These are phyloP conservation scores for Sclerotinia borealis DNA, from an alignment of 2,329 filamentous ascomycete genomes.

Conservation along the genomic window DNA sequence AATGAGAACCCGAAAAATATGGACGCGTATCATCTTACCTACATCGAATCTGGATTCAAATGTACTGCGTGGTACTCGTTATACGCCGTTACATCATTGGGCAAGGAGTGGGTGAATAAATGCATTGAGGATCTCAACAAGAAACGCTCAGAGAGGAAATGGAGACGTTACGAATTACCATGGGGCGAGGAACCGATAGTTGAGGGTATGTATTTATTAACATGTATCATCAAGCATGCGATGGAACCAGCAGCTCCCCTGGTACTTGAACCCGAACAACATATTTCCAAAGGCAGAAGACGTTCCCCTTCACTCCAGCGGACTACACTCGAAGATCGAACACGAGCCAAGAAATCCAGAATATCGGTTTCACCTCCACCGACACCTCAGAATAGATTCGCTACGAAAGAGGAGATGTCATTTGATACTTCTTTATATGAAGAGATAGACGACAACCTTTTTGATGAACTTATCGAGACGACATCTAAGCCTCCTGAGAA, in stretches of 20 bases:
- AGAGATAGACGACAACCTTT: not conserved
- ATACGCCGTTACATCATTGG: not conserved
- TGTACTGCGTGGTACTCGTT: not conserved
- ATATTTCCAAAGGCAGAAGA: not conserved
- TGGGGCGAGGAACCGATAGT: not conserved
- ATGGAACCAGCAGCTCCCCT: not conserved
- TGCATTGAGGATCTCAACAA: not conserved
- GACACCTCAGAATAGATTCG: not conserved
- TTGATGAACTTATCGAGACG: not conserved
- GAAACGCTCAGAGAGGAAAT: not conserved
- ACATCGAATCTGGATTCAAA: not conserved
- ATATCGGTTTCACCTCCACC: not conserved
- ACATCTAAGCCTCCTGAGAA: not conserved
- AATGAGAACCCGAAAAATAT: not conserved
- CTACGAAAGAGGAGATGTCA: not conserved
- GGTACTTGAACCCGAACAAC: not conserved
- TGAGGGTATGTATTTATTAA: not conserved
- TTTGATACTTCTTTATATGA: not conserved
- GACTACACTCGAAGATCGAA: not conserved
- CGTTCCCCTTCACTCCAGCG: not conserved
- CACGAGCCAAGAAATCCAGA: not conserved
- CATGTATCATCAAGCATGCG: not conserved
- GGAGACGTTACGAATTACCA: not conserved
- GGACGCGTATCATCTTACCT: not conserved
- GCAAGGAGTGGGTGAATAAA: not conserved